Evolutionary conservation across 225 moss, liverwort and hornwort species (phyloP).

Genomic region (Physcomitrium patens): DNA sequence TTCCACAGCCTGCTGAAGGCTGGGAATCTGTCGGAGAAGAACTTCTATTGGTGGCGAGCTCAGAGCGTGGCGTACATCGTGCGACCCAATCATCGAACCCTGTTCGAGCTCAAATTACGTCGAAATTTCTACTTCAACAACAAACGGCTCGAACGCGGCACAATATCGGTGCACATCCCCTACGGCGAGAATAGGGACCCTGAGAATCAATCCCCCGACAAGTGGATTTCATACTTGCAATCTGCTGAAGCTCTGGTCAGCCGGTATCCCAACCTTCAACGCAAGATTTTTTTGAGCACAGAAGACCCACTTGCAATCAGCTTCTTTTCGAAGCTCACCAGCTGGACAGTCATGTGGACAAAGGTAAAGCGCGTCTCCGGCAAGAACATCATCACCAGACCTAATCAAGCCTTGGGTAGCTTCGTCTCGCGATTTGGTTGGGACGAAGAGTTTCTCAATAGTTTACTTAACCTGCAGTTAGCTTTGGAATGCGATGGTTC

Average conservation of each 20-base stretch:
- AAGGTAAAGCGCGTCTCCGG: background rate
- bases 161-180: slow-evolving; percentile 36
- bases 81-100: slow-evolving; percentile 29
- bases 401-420: background rate
- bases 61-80: slow-evolving; percentile 27
- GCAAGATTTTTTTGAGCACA: slow-evolving; percentile 41
- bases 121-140: slow-evolving; percentile 12
- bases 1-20: slow-evolving; percentile 26
- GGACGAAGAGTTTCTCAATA: slow-evolving; percentile 44
- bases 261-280: background rate
- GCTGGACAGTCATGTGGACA: slow-evolving; percentile 34
- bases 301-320: slow-evolving; percentile 35
- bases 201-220: background rate
- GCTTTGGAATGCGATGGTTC: slow-evolving; percentile 46
- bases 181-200: slow-evolving; percentile 43
- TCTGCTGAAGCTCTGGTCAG: slow-evolving; percentile 9
- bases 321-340: slow-evolving; percentile 20
- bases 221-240: slow-evolving; percentile 8
- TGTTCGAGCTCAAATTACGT: slow-evolving; percentile 29
- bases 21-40: background rate
- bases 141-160: slow-evolving; percentile 13
- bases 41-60: slow-evolving; percentile 47
- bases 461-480: slow-evolving; percentile 38
- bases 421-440: slow-evolving; percentile 26
- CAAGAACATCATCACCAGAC: background rate